A percentile compares a stretch with the other conserved stretches of the same genome.
Conservation (phyloP, 2,329 filamentous ascomycete species). For the Botrytis elliptica region DNA sequence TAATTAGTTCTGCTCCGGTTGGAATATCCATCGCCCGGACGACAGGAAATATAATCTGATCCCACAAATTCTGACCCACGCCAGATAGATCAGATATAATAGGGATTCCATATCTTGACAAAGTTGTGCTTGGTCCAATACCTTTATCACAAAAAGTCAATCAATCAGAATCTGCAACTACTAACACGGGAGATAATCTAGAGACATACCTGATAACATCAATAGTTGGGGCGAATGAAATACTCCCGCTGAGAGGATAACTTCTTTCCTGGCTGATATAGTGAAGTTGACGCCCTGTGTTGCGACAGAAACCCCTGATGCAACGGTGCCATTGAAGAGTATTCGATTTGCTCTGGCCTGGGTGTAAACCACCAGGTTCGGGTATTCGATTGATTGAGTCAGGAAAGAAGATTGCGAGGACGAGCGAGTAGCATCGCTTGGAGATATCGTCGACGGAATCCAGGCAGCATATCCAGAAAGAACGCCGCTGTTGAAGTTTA, state of each 20-base stretch:
- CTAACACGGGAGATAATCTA: no score
- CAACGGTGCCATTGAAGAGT: constrained; percentile 4
- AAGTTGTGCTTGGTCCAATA: no score
- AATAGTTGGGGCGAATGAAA: neutral
- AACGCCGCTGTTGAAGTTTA: constrained; percentile 9
- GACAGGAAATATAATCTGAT: constrained; percentile 20
- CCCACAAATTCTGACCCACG: constrained; percentile 49
- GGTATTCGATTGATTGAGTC: neutral
- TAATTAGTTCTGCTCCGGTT: neutral
- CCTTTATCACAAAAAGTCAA: no score
- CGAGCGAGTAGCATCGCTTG: neutral
- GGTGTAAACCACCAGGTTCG: neutral
- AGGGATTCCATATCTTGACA: constrained; percentile 38
- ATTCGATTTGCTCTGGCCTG: constrained; percentile 8
- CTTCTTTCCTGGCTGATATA: constrained; percentile 27
- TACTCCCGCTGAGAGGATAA: constrained; percentile 21
- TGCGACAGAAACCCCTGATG: constrained; percentile 1
- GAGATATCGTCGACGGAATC: constrained; percentile 3
- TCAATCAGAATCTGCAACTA: no score
- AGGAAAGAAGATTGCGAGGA: constrained; percentile 12
- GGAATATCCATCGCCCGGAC: constrained; percentile 12
- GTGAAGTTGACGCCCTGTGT: constrained; percentile 20
- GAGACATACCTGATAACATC: neutral
- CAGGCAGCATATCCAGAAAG: constrained; percentile 6
- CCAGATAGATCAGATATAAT: constrained; percentile 48